Conservation (phyloP, 495 filamentous ascomycete genomes). For the Aspergillus incahuasiensis region DNA sequence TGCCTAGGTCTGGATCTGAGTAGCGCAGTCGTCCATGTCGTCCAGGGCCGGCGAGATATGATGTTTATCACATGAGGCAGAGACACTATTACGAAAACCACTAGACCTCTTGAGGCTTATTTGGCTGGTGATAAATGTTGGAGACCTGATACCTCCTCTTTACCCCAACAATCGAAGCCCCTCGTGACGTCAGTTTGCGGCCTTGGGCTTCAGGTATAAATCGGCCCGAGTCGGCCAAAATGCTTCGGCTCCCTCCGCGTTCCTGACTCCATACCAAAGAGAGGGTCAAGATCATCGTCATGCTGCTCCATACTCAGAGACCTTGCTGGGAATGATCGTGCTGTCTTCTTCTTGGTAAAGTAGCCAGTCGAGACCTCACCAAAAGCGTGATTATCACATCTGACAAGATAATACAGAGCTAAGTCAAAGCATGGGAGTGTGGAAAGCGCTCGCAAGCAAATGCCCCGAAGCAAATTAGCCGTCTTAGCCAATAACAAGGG, state of each 20-base stretch:
- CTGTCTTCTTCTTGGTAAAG: not conserved
- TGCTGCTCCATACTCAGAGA: not conserved
- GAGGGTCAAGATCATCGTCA: not conserved
- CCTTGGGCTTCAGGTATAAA: not conserved
- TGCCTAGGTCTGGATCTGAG: too few relatives aligned
- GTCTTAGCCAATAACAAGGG: not conserved
- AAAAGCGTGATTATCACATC: not conserved
- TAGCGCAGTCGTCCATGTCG: too few relatives aligned
- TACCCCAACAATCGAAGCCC: not conserved
- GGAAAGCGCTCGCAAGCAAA: not conserved
- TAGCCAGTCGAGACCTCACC: too few relatives aligned
- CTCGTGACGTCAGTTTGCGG: conserved; percentile 8
- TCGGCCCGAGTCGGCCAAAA: conserved; percentile 5
- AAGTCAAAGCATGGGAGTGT: not conserved
- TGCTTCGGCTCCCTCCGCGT: not conserved
- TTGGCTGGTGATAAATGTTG: not conserved
- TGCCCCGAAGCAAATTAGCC: conserved; percentile 13
- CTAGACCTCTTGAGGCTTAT: not conserved
- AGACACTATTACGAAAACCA: not conserved
- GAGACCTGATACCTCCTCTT: too few relatives aligned
- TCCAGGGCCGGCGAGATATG: too few relatives aligned
- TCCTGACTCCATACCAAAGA: not conserved
- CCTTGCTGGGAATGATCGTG: not conserved
- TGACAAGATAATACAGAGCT: not conserved
- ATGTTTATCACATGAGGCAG: not conserved